Percentiles rank a stretch among this genome's conserved stretches.
These are phyloP conservation scores for Leucosporidium creatinivorum DNA, from an alignment of 768 basidiomycete species.

Conservation along the genomic window DNA sequence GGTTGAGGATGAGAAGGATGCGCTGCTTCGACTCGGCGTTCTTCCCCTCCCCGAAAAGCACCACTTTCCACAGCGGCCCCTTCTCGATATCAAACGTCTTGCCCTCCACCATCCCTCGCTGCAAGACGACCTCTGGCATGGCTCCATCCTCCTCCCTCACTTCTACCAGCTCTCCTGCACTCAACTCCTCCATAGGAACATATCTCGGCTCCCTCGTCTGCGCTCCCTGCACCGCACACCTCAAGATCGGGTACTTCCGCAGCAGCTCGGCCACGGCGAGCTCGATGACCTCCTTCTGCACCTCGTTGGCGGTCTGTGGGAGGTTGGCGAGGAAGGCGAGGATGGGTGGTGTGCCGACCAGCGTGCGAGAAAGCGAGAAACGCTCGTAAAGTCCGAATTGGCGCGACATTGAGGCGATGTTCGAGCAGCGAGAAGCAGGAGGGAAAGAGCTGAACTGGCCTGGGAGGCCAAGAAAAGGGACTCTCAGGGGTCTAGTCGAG, in stretches of 20 bases:
- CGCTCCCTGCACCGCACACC: background rate
- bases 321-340: background rate
- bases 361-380: constrained; percentile 47
- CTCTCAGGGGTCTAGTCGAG: too few relatives aligned
- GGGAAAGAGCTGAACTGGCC: background rate
- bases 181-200: too few relatives aligned
- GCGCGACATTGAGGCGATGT: too few relatives aligned
- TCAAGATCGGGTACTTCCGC: constrained; percentile 1
- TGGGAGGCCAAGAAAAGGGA: background rate
- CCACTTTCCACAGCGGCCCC: constrained; percentile 14
- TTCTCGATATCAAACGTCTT: background rate
- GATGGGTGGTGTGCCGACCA: background rate
- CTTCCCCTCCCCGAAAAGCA: background rate
- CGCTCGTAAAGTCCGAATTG: too few relatives aligned
- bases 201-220: background rate
- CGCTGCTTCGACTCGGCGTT: background rate
- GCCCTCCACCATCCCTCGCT: background rate
- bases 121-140: background rate
- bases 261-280: constrained; percentile 5
- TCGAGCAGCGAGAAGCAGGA: background rate
- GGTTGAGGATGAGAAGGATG: background rate
- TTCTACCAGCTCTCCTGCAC: too few relatives aligned
- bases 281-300: too few relatives aligned
- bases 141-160: background rate
- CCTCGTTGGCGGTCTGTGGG: background rate